These are phyloP conservation scores for Neurospora hispaniola DNA, from an alignment of 495 filamentous ascomycete genomes.

Conservation along the genomic window DNA sequence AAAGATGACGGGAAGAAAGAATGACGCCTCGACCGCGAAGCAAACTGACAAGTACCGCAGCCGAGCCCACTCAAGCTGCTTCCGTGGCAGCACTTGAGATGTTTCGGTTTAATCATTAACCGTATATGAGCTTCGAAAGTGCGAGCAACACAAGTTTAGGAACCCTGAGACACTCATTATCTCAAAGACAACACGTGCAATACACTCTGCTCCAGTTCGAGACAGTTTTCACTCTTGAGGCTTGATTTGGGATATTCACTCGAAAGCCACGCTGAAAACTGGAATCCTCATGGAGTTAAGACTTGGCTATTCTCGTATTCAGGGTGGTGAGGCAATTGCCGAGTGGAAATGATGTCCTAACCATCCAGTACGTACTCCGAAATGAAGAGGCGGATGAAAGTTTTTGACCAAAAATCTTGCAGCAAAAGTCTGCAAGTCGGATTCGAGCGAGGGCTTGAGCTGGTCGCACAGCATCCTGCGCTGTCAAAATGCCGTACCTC, in stretches of 20 bases:
- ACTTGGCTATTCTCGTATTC: background rate
- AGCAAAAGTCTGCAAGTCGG: background rate
- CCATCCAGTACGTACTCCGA: background rate
- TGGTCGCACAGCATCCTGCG: conserved; percentile 9
- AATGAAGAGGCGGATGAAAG: background rate
- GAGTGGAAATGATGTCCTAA: background rate
- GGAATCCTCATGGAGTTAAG: background rate
- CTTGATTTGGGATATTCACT: background rate
- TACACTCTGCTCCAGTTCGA: conserved; percentile 10
- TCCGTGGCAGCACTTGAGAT: background rate
- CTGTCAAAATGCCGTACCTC: conserved; percentile 23
- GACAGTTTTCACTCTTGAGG: conserved; percentile 9
- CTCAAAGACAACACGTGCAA: conserved; percentile 18
- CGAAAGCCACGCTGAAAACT: background rate
- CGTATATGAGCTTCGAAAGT: background rate
- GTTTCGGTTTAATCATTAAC: conserved; percentile 16
- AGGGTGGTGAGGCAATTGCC: background rate
- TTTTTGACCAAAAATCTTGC: background rate
- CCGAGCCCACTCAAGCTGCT: background rate
- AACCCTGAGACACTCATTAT: conserved; percentile 13
- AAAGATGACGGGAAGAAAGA: background rate
- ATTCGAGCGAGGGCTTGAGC: background rate
- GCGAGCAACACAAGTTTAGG: background rate
- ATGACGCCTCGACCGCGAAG: background rate
- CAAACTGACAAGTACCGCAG: background rate